Evolutionary conservation across 495 filamentous ascomycete species (phyloP), one percentile per base, ranked within the genome.

Genomic region (Hyphodiscus hymeniophilus): DNA sequence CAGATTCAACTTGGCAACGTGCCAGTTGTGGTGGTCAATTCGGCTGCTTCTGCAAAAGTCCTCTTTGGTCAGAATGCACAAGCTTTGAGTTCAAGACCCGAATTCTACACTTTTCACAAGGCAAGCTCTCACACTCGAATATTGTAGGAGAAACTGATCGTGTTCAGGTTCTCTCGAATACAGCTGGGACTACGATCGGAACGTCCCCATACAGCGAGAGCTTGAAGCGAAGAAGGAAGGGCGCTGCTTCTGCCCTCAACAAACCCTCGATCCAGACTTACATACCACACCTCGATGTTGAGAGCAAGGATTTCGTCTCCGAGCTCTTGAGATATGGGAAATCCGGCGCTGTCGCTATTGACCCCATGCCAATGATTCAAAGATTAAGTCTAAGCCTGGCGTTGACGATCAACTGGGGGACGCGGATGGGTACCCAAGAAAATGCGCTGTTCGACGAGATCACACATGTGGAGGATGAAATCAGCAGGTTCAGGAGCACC

Each of bases 31-130:
- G 71, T 85, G 10, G 76, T 81, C 4, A 81, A 81, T 54, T 75
- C 70, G 23, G 73, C 76, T 3, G 69, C 71, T 1, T 57, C 74
- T 3, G 79, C 76, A 6, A 80, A 75, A 54, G 60, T 68, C 20
- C 50, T 85, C 3, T 81, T 82, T 51, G 70, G 72, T 8, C 67
- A 76, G 15, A 76, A 81, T 62, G 62, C 64, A 17, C 65, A 68
- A 40, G 77, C 79, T 1, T 48, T 81, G 43, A 76, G 71, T 52
- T 79, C 74, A 5, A 63, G 79, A 46, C 80, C 80, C 0, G 74
- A 76, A 41, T 72, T 79, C 31, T 82, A 81, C 60, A 83, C 79
- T 3, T 82, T 82, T 56, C 80, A 84, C 45, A 80, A 78, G 62
- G 76, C 80, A 58, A 28, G 43, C 34, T 22, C 42, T 21, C 20